phyloP scores from a whole-genome alignment of 2,329 filamentous ascomycete species.

The Trichoderma sp. region DNA sequence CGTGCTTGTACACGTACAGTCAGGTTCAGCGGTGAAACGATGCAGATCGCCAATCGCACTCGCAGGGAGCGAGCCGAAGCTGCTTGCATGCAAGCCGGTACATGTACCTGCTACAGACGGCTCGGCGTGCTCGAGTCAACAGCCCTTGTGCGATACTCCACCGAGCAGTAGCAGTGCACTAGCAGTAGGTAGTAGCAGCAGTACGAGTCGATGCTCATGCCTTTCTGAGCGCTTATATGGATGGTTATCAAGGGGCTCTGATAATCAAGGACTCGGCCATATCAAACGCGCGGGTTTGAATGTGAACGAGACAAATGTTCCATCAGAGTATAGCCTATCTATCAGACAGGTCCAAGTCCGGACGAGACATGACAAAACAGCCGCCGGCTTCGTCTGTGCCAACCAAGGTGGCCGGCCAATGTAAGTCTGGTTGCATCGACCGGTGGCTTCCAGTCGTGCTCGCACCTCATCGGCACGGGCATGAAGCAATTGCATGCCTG shows the following conservation, averaged over 20 bases:
- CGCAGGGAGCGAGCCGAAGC: slow-evolving; percentile 16
- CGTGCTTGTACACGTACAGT: background rate
- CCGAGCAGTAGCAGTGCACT: background rate
- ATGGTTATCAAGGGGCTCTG: background rate
- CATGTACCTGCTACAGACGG: background rate
- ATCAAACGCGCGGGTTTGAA: background rate
- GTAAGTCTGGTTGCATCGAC: slow-evolving; percentile 14
- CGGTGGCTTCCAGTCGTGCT: slow-evolving; percentile 3
- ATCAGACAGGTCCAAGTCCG: background rate
- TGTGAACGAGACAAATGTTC: background rate
- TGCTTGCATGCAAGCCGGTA: slow-evolving; percentile 9
- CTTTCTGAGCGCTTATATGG: background rate
- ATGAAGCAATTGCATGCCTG: slow-evolving; percentile 18
- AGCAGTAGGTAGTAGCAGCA: background rate
- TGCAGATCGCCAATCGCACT: slow-evolving; percentile 18
- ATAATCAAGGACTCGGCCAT: background rate
- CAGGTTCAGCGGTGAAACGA: slow-evolving; percentile 13
- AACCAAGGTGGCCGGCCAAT: background rate
- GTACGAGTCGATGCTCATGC: background rate
- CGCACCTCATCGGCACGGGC: slow-evolving; percentile 18
- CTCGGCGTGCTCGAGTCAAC: slow-evolving; percentile 9
- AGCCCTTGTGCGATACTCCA: background rate
- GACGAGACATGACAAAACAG: background rate
- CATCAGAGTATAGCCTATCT: background rate
- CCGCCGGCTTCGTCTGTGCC: slow-evolving; percentile 9